Conservation (phyloP, 2,329 filamentous ascomycete genomes). For the Trichophyton schoenleinii region DNA sequence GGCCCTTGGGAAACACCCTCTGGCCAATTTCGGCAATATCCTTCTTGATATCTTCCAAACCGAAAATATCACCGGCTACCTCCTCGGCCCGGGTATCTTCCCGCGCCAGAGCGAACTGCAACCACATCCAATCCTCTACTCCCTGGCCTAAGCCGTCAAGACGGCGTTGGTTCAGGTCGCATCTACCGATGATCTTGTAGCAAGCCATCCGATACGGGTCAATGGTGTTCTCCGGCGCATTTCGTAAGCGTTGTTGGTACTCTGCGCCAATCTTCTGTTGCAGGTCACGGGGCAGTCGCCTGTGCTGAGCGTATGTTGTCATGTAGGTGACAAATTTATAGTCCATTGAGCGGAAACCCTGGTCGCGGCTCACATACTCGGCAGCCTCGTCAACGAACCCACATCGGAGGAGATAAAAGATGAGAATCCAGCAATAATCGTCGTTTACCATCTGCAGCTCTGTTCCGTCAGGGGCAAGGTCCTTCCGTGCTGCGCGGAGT, state of each 20-base stretch:
- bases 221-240: constrained; percentile 72
- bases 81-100: constrained; percentile 51
- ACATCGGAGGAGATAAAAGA: constrained; percentile 81
- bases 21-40: constrained; percentile 81
- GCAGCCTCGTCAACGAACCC: constrained; percentile 76
- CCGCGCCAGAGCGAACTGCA: constrained; percentile 51
- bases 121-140: constrained; percentile 56
- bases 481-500: constrained; percentile 64
- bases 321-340: constrained; percentile 82
- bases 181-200: constrained; percentile 89
- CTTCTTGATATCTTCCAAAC: constrained; percentile 56
- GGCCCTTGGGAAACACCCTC: constrained; percentile 75
- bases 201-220: constrained; percentile 95
- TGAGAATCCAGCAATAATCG: constrained; percentile 84
- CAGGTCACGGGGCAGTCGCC: constrained; percentile 62
- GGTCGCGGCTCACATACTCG: constrained; percentile 68
- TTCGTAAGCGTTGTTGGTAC: constrained; percentile 71
- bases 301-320: constrained; percentile 67
- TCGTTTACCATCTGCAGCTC: constrained; percentile 67
- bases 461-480: constrained; percentile 67
- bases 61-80: constrained; percentile 49
- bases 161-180: constrained; percentile 46
- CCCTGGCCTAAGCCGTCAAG: constrained; percentile 47
- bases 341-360: constrained; percentile 79
- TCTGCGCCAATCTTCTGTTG: constrained; percentile 83